Conservation (phyloP, 2,329 filamentous ascomycete genomes). For the Sporothrix pallida region DNA sequence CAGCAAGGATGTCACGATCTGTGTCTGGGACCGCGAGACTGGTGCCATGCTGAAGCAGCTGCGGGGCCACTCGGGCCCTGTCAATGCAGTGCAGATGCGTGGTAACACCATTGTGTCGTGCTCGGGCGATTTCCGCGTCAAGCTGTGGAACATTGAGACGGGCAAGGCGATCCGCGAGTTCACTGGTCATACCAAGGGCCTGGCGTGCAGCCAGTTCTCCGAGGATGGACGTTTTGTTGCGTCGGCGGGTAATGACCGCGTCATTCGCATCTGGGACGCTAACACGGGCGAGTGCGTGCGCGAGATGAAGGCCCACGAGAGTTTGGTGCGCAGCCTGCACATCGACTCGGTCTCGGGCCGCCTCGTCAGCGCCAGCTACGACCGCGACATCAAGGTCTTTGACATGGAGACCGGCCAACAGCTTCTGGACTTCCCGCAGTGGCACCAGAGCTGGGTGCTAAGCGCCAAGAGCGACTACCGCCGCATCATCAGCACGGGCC, state of each 20-base stretch:
- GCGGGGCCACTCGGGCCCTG: conserved; percentile 84
- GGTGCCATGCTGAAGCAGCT: conserved; percentile 78
- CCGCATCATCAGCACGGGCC: conserved; percentile 90
- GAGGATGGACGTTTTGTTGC: conserved; percentile 94
- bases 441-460: conserved; percentile 96
- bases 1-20: conserved; percentile 93
- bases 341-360: conserved; percentile 85
- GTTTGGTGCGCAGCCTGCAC: conserved; percentile 87
- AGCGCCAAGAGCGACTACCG: conserved; percentile 96
- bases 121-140: conserved; percentile 89
- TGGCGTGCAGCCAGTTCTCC: conserved; percentile 94
- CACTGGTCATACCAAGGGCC: conserved; percentile 84
- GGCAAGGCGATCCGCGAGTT: conserved; percentile 91
- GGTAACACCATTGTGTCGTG: conserved; percentile 93
- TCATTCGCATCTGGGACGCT: conserved; percentile 95
- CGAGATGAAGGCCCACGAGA: conserved; percentile 80
- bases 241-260: conserved; percentile 92
- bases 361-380: conserved; percentile 90
- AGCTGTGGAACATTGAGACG: conserved; percentile 92
- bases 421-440: conserved; percentile 85
- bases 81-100: conserved; percentile 94
- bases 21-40: conserved; percentile 88
- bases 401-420: conserved; percentile 80
- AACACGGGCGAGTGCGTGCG: conserved; percentile 84
- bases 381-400: conserved; percentile 94